Evolutionary conservation across 306 rosid species (phyloP), one percentile per base, ranked within the genome.

Genomic region (Cucurbita moschata): DNA sequence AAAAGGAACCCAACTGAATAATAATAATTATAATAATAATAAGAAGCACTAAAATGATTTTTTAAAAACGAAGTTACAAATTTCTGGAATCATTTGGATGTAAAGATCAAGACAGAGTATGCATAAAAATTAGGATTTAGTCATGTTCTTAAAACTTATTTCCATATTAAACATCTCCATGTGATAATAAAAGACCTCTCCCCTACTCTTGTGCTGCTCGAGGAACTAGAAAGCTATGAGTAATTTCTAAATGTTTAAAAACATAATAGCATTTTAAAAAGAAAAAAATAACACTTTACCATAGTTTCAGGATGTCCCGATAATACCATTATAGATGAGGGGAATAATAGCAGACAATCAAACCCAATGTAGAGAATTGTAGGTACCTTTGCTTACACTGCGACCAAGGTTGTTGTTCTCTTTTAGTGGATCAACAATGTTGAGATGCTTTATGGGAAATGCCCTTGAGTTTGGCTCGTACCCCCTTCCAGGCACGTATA

Each of bases 391-490:
- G 82, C 79, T 90, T 47, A 92, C 96, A 85, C 97, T 92, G 66
- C 97, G 97, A 44, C 97, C 97, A 76, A 92, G 97, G 75, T 92
- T 92, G 86, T 92, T 92, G 82, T 88, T 86, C 79, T 89, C 92
- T 85, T 89, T 92, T 62, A 92, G 85, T 10, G 97, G 96, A 88
- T 92, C 97, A 47, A 92, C 83, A 67, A 92, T 92, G 81, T 92
- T 89, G 66, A 92, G 92, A 84, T 92, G 87, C 81, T 92, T 92
- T 71, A 63, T 77, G 68, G 89, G 77, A 86, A 92, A 89, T 44
- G 82, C 77, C 51, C 87, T 86, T 62, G 74, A 35, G 66, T 85
- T 83, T 62, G 81, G 76, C 72, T 89, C 95, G 57, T 50, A 35
- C n/a, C 82, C 90, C 76, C 80, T 80, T 58, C 88, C 77, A 77